These are phyloP conservation scores for Pisolithus thermaeus DNA, from an alignment of 1,284 basidiomycete genomes.

Conservation along the genomic window DNA sequence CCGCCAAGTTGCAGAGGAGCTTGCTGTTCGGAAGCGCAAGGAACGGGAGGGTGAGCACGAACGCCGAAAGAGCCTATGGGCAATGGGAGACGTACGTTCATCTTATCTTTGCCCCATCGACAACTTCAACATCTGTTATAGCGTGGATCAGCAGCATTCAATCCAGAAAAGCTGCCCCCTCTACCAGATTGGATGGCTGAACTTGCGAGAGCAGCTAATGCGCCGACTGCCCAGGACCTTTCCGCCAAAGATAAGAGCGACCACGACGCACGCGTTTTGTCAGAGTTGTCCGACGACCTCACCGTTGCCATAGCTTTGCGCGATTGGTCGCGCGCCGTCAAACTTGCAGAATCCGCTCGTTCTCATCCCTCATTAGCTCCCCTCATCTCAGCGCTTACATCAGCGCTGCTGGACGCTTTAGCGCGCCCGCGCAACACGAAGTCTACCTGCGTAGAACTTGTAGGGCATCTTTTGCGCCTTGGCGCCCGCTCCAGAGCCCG, in stretches of 20 bases:
- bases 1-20: constrained; percentile 87
- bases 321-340: constrained; percentile 84
- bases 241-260: constrained; percentile 65
- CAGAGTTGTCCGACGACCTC: constrained; percentile 88
- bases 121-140: constrained; percentile 21
- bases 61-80: constrained; percentile 76
- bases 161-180: constrained; percentile 38
- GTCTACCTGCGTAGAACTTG: constrained; percentile 64
- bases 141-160: constrained; percentile 31
- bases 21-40: constrained; percentile 82
- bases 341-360: constrained; percentile 80
- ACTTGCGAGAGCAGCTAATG: constrained; percentile 37
- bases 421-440: constrained; percentile 76
- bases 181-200: constrained; percentile 69
- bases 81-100: constrained; percentile 47
- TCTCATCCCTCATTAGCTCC: constrained; percentile 57
- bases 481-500: constrained; percentile 77
- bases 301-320: constrained; percentile 88
- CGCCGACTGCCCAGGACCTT: constrained; percentile 15
- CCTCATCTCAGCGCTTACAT: constrained; percentile 66
- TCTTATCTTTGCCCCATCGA: constrained; percentile 17
- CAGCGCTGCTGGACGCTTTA: constrained; percentile 71
- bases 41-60: constrained; percentile 91
- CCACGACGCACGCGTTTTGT: constrained; percentile 77
- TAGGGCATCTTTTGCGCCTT: constrained; percentile 69